Conservation (phyloP, 2,329 filamentous ascomycete species). For the Raffaelea albimanens region DNA sequence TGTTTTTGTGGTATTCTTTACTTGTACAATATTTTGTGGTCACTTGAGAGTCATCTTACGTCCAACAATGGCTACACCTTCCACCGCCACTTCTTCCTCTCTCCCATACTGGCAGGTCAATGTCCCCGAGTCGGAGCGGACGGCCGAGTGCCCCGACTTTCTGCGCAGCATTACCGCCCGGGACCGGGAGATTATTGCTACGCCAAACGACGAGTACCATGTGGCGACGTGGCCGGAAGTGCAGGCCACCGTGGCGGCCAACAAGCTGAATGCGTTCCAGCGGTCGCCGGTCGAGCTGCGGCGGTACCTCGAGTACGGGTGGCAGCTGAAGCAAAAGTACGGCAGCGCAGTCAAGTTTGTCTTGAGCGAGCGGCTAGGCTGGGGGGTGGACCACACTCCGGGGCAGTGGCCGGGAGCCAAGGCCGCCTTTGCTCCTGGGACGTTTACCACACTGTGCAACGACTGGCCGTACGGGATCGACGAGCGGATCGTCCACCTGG, state of each 20-base stretch:
- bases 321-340: conserved; percentile 53
- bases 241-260: conserved; percentile 47
- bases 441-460: conserved; percentile 67
- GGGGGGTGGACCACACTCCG: conserved; percentile 41
- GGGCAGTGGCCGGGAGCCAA: not conserved
- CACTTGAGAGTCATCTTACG: too few relatives aligned
- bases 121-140: conserved; percentile 52
- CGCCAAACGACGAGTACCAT: conserved; percentile 56
- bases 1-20: not conserved
- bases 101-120: conserved; percentile 78
- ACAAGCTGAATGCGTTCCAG: conserved; percentile 68
- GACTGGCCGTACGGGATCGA: conserved; percentile 94
- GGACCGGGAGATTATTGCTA: conserved; percentile 60
- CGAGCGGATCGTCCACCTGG: conserved; percentile 66
- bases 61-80: too few relatives aligned
- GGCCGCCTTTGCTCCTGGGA: not conserved
- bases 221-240: conserved; percentile 63
- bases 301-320: conserved; percentile 64
- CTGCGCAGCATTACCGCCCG: conserved; percentile 56
- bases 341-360: conserved; percentile 75
- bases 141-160: conserved; percentile 60
- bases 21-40: not conserved
- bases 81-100: too few relatives aligned
- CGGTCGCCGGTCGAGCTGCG: conserved; percentile 68
- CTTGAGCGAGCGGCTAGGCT: conserved; percentile 57